These are phyloP conservation scores for Penicillium palitans DNA, from an alignment of 2,329 filamentous ascomycete genomes.

Conservation along the genomic window DNA sequence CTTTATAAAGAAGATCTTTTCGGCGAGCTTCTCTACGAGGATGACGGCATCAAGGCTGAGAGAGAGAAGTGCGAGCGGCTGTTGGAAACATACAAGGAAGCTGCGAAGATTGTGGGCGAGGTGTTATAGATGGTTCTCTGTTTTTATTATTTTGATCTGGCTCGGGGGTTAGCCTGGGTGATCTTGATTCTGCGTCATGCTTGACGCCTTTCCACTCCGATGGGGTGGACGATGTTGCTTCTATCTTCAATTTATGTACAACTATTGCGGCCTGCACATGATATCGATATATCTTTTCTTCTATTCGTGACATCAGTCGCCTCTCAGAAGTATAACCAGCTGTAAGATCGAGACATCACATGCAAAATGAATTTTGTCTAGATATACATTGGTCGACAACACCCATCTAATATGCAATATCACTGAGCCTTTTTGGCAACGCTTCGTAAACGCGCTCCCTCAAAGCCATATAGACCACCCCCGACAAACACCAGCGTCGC, in stretches of 20 bases:
- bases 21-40: constrained; percentile 91
- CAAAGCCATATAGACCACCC: constrained; percentile 86
- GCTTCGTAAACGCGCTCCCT: constrained; percentile 48
- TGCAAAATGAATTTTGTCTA: neutral
- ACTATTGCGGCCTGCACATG: constrained; percentile 23
- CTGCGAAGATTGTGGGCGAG: constrained; percentile 96
- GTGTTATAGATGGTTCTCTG: constrained; percentile 62
- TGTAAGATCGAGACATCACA: neutral
- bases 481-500: constrained; percentile 85
- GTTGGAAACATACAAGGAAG: constrained; percentile 92
- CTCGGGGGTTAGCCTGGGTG: neutral
- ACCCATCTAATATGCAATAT: neutral
- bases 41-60: constrained; percentile 95
- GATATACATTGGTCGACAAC: neutral
- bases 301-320: neutral
- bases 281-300: constrained; percentile 15
- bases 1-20: constrained; percentile 91
- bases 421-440: constrained; percentile 24
- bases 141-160: constrained; percentile 11
- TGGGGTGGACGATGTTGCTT: constrained; percentile 15
- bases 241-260: constrained; percentile 25
- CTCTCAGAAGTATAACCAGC: neutral
- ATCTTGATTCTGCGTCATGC: constrained; percentile 8
- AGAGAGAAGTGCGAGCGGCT: constrained; percentile 98
- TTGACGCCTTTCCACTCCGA: neutral